phyloP scores from a whole-genome alignment of 1,139 yeast species.

The Scheffersomyces quercinus region DNA sequence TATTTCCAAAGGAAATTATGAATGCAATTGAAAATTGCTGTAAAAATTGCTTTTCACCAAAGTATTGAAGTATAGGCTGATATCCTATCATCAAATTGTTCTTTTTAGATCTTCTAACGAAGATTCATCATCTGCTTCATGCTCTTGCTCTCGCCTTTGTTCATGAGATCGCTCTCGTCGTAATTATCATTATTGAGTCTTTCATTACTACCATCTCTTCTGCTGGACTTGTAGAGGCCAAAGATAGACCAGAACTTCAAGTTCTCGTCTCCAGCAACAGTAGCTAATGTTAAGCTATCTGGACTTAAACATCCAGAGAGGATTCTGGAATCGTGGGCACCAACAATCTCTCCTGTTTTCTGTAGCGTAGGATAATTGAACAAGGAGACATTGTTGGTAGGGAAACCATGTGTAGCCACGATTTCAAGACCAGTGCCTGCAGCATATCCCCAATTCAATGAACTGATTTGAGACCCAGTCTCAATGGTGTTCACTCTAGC shows the following conservation, averaged over 20 bases:
- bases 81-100: no score
- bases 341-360: slow-evolving; percentile 82
- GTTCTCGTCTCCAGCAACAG: slow-evolving; percentile 96
- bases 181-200: slow-evolving; percentile 18
- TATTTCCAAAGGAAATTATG: no score
- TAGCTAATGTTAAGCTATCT: slow-evolving; percentile 85
- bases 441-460: slow-evolving; percentile 86
- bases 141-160: slow-evolving; percentile 8
- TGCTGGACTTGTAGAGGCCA: slow-evolving; percentile 50
- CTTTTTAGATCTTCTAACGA: slow-evolving; percentile 6
- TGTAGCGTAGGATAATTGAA: slow-evolving; percentile 86
- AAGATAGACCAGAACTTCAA: slow-evolving; percentile 93
- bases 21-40: no score
- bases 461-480: slow-evolving; percentile 91
- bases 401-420: slow-evolving; percentile 93
- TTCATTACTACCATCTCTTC: slow-evolving; percentile 17
- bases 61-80: no score
- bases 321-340: slow-evolving; percentile 91
- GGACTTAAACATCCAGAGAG: slow-evolving; percentile 85
- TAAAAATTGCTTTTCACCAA: no score
- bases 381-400: slow-evolving; percentile 79
- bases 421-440: slow-evolving; percentile 77
- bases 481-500: slow-evolving; percentile 83
- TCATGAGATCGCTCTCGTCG: slow-evolving; percentile 18
- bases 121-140: slow-evolving; percentile 20